Conservation (phyloP, 2,329 filamentous ascomycete genomes). For the Neoarthrinium moseri region DNA sequence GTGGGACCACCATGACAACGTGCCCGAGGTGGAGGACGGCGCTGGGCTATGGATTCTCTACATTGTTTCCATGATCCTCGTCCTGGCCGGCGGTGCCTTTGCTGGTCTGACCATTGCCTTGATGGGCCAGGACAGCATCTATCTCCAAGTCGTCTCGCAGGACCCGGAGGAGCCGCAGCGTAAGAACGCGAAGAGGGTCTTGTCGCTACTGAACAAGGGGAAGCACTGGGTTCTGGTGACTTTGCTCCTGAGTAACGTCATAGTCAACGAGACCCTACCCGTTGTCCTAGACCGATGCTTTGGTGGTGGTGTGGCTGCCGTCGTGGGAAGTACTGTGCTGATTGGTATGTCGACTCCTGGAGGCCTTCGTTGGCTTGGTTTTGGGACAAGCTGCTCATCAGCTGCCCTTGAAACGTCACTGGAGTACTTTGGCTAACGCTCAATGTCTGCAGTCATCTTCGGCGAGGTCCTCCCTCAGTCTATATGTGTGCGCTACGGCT, state of each 20-base stretch:
- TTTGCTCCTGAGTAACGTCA: constrained; percentile 89
- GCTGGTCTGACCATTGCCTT: constrained; percentile 86
- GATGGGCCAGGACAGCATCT: constrained; percentile 86
- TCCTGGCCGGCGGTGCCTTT: constrained; percentile 87
- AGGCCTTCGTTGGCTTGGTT: not conserved
- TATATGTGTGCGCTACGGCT: constrained; percentile 90
- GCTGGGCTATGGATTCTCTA: constrained; percentile 82
- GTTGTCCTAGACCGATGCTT: constrained; percentile 93
- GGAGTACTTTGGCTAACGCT: not conserved
- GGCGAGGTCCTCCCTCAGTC: constrained; percentile 96
- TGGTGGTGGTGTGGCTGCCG: constrained; percentile 90
- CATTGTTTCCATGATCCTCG: constrained; percentile 73
- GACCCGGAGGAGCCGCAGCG: constrained; percentile 84
- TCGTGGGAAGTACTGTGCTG: constrained; percentile 86
- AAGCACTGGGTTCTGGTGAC: constrained; percentile 99
- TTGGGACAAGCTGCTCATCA: too few species aligned
- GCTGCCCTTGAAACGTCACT: not conserved
- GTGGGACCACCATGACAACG: constrained; percentile 39
- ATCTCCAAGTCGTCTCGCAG: constrained; percentile 88
- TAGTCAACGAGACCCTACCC: constrained; percentile 94
- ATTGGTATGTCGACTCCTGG: constrained; percentile 66
- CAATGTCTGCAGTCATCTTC: constrained; percentile 75
- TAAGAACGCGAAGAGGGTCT: constrained; percentile 79
- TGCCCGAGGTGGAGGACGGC: constrained; percentile 56
- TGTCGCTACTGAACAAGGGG: constrained; percentile 76